These are phyloP conservation scores for Pyrus pyrifolia DNA, from an alignment of 306 rosid genomes.

Conservation along the genomic window DNA sequence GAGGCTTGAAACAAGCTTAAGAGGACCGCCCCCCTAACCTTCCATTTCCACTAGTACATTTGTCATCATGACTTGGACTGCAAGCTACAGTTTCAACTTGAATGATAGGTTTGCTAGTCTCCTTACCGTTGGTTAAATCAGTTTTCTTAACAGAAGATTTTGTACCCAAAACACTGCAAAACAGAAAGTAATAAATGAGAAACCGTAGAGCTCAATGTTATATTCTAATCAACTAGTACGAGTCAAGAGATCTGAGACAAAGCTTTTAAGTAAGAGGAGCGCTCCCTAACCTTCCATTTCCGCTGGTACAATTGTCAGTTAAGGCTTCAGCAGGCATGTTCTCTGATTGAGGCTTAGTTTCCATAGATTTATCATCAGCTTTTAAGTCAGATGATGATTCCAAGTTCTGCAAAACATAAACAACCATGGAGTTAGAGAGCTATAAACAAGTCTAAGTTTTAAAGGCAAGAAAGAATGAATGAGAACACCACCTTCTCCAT, in stretches of 20 bases:
- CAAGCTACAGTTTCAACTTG: slow-evolving; percentile 47
- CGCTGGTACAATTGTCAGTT: slow-evolving; percentile 5
- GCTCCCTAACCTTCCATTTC: slow-evolving; percentile 25
- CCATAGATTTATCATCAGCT: slow-evolving; percentile 13
- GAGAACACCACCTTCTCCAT: slow-evolving; percentile 45
- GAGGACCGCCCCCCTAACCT: slow-evolving; percentile 21
- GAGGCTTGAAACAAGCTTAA: background rate
- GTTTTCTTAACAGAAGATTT: slow-evolving; percentile 19
- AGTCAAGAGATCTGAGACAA: background rate
- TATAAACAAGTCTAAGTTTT: background rate
- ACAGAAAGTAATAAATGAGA: background rate
- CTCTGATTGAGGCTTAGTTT: slow-evolving; percentile 23
- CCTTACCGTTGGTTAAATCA: background rate
- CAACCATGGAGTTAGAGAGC: slow-evolving; percentile 2
- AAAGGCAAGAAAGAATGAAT: background rate
- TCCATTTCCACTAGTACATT: slow-evolving; percentile 11
- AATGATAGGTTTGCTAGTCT: slow-evolving; percentile 9
- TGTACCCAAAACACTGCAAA: slow-evolving; percentile 25
- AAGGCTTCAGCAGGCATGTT: slow-evolving; percentile 10
- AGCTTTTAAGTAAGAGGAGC: background rate
- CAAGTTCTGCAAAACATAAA: slow-evolving; percentile 32
- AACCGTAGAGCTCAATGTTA: background rate
- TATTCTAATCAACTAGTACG: background rate
- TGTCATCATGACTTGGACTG: slow-evolving; percentile 45
- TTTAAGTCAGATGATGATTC: slow-evolving; percentile 27